Conservation (phyloP, 1,284 basidiomycete species). For the Megacollybia platyphylla region DNA sequence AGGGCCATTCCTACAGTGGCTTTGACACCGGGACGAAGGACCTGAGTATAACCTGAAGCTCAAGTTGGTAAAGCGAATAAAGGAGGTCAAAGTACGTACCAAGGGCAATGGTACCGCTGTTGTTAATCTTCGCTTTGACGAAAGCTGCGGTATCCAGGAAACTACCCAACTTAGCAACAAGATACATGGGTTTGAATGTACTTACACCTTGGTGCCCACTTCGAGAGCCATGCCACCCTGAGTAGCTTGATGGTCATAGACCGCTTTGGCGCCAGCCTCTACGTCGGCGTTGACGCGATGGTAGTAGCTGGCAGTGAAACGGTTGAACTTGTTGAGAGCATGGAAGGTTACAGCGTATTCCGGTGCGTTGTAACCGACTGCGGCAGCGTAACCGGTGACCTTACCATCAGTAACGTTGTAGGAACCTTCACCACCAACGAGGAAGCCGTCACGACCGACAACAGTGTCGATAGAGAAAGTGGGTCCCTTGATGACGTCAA, state of each 20-base stretch:
- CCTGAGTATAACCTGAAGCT: constrained; percentile 72
- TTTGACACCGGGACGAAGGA: constrained; percentile 91
- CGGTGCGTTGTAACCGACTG: constrained; percentile 89
- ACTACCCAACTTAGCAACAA: constrained; percentile 18
- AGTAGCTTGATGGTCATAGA: constrained; percentile 91
- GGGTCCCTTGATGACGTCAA: constrained; percentile 98
- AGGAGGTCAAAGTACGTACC: constrained; percentile 25
- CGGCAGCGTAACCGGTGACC: constrained; percentile 87
- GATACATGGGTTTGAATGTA: constrained; percentile 8
- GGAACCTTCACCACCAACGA: constrained; percentile 89
- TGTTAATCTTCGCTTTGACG: constrained; percentile 99
- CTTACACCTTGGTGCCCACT: constrained; percentile 91
- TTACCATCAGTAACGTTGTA: constrained; percentile 95
- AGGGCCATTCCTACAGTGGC: constrained; percentile 88
- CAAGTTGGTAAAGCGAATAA: constrained; percentile 5
- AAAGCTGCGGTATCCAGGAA: constrained; percentile 86
- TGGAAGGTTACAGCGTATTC: constrained; percentile 96
- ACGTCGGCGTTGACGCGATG: constrained; percentile 93
- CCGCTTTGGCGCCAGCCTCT: constrained; percentile 95
- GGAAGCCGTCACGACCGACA: constrained; percentile 94
- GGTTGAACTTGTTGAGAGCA: constrained; percentile 89
- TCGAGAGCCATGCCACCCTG: constrained; percentile 85
- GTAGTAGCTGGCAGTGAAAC: constrained; percentile 96
- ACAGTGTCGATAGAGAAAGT: constrained; percentile 95
- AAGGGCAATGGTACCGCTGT: constrained; percentile 80